A percentile compares a stretch with the other conserved stretches of the same genome.
Evolutionary conservation across 2,329 filamentous ascomycete species (phyloP).

Genomic region (Cytospora leucostoma): DNA sequence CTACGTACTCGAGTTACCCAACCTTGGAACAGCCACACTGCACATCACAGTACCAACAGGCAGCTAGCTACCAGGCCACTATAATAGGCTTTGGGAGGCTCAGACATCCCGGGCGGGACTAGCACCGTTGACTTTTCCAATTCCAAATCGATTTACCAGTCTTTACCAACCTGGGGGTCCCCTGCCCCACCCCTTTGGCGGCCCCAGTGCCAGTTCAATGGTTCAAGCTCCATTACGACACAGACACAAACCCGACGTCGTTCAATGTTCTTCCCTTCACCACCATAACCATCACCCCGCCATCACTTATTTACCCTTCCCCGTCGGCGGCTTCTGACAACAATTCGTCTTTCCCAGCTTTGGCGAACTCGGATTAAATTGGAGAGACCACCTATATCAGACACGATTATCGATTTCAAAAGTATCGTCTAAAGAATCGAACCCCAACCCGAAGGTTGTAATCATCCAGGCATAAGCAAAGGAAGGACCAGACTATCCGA

Average conservation of each 20-base stretch:
- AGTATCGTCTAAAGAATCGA: constrained; percentile 13
- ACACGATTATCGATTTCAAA: constrained; percentile 1
- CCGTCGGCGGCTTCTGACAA: not conserved
- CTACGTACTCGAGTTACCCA: too few species aligned
- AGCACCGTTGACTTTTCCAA: not conserved
- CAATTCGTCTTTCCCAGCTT: constrained; percentile 1
- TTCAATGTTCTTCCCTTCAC: constrained; percentile 1
- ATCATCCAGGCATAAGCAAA: constrained; percentile 5
- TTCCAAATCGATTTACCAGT: not conserved
- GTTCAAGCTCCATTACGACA: constrained; percentile 1
- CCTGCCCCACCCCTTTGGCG: not conserved
- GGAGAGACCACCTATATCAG: not conserved
- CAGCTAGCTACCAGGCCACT: too few species aligned
- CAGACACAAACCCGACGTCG: not conserved
- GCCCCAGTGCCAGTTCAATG: not conserved
- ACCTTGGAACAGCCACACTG: too few species aligned
- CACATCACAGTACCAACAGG: not conserved
- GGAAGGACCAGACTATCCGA: not conserved
- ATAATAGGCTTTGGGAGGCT: too few species aligned
- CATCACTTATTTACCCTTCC: not conserved
- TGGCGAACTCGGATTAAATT: not conserved
- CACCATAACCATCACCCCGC: not conserved
- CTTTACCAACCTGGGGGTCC: not conserved
- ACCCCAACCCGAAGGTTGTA: constrained; percentile 9
- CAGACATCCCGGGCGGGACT: not conserved